Evolutionary conservation across 2,329 filamentous ascomycete genomes (phyloP).

Genomic region (Pseudogymnoascus sp.): DNA sequence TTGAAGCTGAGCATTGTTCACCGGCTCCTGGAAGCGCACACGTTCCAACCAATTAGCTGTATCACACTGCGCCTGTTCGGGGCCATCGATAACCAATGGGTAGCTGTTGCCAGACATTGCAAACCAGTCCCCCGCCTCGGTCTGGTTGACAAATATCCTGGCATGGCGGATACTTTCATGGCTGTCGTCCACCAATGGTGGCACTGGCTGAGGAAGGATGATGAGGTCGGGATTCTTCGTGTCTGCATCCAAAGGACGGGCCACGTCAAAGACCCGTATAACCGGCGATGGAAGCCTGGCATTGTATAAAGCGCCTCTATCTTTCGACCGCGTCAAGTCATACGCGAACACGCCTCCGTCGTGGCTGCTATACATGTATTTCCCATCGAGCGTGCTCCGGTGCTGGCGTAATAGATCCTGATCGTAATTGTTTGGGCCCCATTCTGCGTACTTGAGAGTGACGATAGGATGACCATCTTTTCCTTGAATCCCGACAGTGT

Average conservation of each 20-base stretch:
- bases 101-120: constrained; percentile 82
- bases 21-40: constrained; percentile 25
- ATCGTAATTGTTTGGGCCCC: constrained; percentile 88
- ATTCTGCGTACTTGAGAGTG: constrained; percentile 87
- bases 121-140: constrained; percentile 83
- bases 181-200: constrained; percentile 43
- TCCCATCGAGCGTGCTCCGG: constrained; percentile 68
- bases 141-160: constrained; percentile 79
- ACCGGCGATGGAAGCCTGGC: constrained; percentile 69
- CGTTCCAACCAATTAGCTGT: constrained; percentile 44
- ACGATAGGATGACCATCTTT: constrained; percentile 70
- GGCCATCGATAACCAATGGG: constrained; percentile 69
- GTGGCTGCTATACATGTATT: constrained; percentile 80
- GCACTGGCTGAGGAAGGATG: constrained; percentile 75
- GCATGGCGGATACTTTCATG: constrained; percentile 46
- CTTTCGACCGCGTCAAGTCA: constrained; percentile 51
- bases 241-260: constrained; percentile 61
- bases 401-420: constrained; percentile 82
- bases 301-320: constrained; percentile 44
- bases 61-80: constrained; percentile 44
- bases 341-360: constrained; percentile 79
- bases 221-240: constrained; percentile 66
- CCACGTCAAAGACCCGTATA: constrained; percentile 81
- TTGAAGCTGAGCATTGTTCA: constrained; percentile 40
- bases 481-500: constrained; percentile 78